Base-by-base conservation (phyloP, 2,329 filamentous ascomycete genomes). In the Phyllosticta citriasiana region DNA sequence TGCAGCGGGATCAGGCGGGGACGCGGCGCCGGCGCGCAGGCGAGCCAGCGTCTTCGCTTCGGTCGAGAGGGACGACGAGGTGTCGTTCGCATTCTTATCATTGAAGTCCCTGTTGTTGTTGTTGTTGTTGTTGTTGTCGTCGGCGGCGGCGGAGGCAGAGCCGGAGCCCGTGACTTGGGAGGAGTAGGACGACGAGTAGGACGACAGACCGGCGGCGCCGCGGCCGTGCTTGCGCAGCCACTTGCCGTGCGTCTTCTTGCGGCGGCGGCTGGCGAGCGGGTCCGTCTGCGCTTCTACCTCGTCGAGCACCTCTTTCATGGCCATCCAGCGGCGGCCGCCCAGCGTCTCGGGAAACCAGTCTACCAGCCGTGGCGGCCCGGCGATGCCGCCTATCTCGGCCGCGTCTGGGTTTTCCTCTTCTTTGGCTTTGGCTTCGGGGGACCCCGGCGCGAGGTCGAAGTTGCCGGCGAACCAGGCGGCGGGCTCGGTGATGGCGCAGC, bases 291-390 rank as follows among this genome's bases (percentile, higher is more conserved):
- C 35, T 16, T 53, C 10, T 10, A 52, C 40, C 12, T 27, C 50
- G 27, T 58, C 50, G 6, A 56, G 54, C 14, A 57, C 56, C 3
- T 19, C 4, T 19, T 60, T 55, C 64, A 71, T 66, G 5, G 54
- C 58, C 47, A 59, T 60, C 66, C 68, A 67, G 53, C 67, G 62
- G 30, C 65, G 60, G 51, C 65, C 65, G 22, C 64, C 63, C 12
- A 68, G 57, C 19, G 25, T 26, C 25, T 63, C 62, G 10, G 66
- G 65, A 54, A 71, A 67, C 35, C 67, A 66, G 40, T 66, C 63
- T 4, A 57, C 63, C 50, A 27, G 26, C 35, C 52, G 57, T 30
- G 54, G n/a, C 52, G 33, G 50, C 52, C 52, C 53, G 4, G 33
- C 33, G 10, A 40, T 40, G 8, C 57, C 57, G 30, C 47, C 57